A percentile compares a stretch with the other conserved stretches of the same genome.
Evolutionary conservation across 805 yeast genomes (phyloP).

Genomic region (Yamadazyma takamatsuzukensis): DNA sequence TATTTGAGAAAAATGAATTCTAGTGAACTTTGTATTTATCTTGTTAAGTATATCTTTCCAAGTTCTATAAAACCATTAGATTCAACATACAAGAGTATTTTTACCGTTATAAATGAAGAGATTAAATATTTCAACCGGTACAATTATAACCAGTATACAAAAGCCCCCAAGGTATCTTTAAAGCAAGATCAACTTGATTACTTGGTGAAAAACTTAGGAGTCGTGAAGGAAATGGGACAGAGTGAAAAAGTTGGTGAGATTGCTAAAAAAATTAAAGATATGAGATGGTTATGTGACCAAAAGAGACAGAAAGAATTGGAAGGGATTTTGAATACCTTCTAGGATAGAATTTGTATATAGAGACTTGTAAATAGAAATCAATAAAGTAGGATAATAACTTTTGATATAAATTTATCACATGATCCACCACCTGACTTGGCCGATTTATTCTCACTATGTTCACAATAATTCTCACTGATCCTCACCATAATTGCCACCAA

Average conservation of each 20-base stretch:
- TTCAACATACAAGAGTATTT: neutral
- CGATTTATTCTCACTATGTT: too few relatives aligned
- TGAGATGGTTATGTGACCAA: too few relatives aligned
- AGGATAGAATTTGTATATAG: too few relatives aligned
- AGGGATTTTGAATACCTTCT: too few relatives aligned
- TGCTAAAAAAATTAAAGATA: conserved; percentile 1
- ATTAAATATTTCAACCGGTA: conserved; percentile 3
- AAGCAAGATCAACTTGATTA: conserved; percentile 7
- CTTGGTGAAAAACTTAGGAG: neutral
- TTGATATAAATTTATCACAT: too few relatives aligned
- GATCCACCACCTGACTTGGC: too few relatives aligned
- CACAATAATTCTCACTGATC: too few relatives aligned
- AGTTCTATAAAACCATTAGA: neutral
- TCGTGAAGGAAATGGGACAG: neutral
- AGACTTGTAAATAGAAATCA: too few relatives aligned
- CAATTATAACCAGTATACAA: neutral
- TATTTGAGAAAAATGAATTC: conserved; percentile 2
- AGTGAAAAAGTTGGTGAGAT: neutral
- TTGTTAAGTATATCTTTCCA: neutral
- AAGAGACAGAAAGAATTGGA: too few relatives aligned
- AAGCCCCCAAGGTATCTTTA: neutral
- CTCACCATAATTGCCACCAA: too few relatives aligned
- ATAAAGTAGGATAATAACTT: too few relatives aligned
- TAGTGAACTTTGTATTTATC: neutral
- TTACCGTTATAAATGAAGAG: conserved; percentile 3